Conservation (phyloP, 2,329 filamentous ascomycete genomes). For the Fonsecaea monophora region DNA sequence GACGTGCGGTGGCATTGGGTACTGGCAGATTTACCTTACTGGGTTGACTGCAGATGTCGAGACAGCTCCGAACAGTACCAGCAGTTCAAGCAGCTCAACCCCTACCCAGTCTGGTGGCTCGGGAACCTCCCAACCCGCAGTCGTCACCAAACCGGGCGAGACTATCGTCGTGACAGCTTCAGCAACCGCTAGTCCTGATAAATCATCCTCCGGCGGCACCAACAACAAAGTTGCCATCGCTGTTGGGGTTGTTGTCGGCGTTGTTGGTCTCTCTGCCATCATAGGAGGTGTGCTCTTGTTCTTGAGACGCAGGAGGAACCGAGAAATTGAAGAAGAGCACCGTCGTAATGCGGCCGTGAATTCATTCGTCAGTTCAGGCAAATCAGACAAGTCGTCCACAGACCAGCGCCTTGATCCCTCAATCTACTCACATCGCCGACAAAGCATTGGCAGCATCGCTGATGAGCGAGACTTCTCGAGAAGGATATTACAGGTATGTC, state of each 20-base stretch:
- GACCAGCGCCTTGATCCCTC: constrained; percentile 86
- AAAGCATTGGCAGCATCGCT: constrained; percentile 94
- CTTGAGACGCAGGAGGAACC: constrained; percentile 75
- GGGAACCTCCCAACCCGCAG: constrained; percentile 29
- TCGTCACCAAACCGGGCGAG: constrained; percentile 42
- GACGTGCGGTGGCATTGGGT: constrained; percentile 70
- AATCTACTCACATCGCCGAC: constrained; percentile 78
- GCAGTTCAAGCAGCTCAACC: constrained; percentile 54
- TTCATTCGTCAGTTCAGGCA: constrained; percentile 69
- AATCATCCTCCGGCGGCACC: constrained; percentile 52
- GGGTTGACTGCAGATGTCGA: constrained; percentile 53
- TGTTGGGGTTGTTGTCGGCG: constrained; percentile 84
- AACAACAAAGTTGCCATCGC: constrained; percentile 80
- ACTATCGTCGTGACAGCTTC: constrained; percentile 47
- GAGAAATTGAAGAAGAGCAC: constrained; percentile 82
- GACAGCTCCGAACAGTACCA: constrained; percentile 35
- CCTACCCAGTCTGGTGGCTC: constrained; percentile 42
- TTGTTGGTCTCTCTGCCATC: constrained; percentile 71
- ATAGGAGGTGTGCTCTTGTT: constrained; percentile 75
- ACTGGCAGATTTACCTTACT: constrained; percentile 61
- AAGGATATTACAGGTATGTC: constrained; percentile 86
- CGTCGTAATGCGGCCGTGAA: constrained; percentile 79
- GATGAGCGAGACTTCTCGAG: constrained; percentile 97
- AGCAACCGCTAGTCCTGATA: constrained; percentile 43
- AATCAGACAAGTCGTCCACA: constrained; percentile 70